A percentile compares a stretch with the other conserved stretches of the same genome.
Evolutionary conservation across 148 eudicot genomes (phyloP).

Genomic region (Camellia granthamiana): DNA sequence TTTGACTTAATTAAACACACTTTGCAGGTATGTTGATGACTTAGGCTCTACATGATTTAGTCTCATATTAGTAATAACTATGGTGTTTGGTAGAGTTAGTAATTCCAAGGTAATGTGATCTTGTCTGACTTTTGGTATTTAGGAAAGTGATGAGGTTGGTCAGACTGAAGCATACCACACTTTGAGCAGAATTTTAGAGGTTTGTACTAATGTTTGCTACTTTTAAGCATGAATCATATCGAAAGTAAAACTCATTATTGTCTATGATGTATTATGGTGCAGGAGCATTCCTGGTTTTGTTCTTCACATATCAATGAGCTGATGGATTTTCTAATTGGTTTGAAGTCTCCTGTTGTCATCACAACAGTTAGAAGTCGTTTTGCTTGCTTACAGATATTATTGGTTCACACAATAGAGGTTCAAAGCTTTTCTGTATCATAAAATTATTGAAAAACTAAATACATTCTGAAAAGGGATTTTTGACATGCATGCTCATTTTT

Average conservation of each 20-base stretch:
- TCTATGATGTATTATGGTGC: constrained; percentile 18
- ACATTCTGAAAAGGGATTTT: background rate
- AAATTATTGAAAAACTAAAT: background rate
- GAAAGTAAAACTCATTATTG: background rate
- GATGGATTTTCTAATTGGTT: constrained; percentile 55
- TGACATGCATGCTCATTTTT: background rate
- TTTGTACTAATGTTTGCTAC: constrained; percentile 22
- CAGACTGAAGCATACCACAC: constrained; percentile 63
- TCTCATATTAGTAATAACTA: background rate
- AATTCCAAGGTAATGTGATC: background rate
- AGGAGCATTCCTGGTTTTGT: constrained; percentile 75
- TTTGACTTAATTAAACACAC: constrained; percentile 46
- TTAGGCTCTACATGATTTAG: background rate
- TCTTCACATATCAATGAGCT: constrained; percentile 58
- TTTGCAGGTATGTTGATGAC: constrained; percentile 54
- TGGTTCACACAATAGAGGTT: constrained; percentile 67
- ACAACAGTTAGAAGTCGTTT: constrained; percentile 53
- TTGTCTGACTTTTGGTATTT: constrained; percentile 17
- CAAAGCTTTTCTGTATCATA: background rate
- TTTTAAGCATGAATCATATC: background rate
- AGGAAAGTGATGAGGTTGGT: constrained; percentile 47
- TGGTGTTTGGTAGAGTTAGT: background rate
- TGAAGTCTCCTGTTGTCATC: constrained; percentile 61
- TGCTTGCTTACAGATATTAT: constrained; percentile 54
- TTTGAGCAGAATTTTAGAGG: constrained; percentile 74